phyloP scores from a whole-genome alignment of 306 rosid species.

The Dalbergia cochinchinensis region DNA sequence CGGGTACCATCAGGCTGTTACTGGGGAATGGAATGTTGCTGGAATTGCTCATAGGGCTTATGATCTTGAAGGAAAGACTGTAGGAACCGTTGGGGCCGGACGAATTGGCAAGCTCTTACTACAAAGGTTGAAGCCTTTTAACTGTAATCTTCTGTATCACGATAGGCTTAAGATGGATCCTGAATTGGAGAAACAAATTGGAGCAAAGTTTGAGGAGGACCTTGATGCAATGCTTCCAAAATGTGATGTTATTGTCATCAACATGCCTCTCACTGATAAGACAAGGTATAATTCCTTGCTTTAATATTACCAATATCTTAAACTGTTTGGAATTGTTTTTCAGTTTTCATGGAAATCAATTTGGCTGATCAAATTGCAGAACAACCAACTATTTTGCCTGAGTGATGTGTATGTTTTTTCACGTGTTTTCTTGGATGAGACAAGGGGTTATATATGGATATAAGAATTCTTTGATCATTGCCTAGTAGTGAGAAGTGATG shows the following conservation, averaged over 20 bases:
- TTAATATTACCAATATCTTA: neutral
- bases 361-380: neutral
- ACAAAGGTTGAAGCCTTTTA: constrained; percentile 92
- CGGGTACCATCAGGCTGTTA: constrained; percentile 74
- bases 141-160: constrained; percentile 88
- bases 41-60: constrained; percentile 88
- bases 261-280: constrained; percentile 90
- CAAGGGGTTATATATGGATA: neutral
- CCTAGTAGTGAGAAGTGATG: neutral
- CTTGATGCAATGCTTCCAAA: constrained; percentile 96
- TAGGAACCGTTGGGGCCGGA: constrained; percentile 93
- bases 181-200: constrained; percentile 79
- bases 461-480: constrained; percentile 21
- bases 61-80: constrained; percentile 94
- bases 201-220: constrained; percentile 91
- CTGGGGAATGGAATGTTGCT: constrained; percentile 97
- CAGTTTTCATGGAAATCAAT: neutral
- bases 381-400: neutral
- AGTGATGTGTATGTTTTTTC: neutral
- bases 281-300: constrained; percentile 65
- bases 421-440: neutral
- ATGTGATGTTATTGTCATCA: constrained; percentile 89
- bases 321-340: constrained; percentile 7
- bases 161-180: constrained; percentile 76
- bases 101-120: constrained; percentile 87